Percentiles rank a stretch among this genome's conserved stretches.
Evolutionary conservation across 257 asterid species (phyloP).

Genomic region (Solanum etuberosum): DNA sequence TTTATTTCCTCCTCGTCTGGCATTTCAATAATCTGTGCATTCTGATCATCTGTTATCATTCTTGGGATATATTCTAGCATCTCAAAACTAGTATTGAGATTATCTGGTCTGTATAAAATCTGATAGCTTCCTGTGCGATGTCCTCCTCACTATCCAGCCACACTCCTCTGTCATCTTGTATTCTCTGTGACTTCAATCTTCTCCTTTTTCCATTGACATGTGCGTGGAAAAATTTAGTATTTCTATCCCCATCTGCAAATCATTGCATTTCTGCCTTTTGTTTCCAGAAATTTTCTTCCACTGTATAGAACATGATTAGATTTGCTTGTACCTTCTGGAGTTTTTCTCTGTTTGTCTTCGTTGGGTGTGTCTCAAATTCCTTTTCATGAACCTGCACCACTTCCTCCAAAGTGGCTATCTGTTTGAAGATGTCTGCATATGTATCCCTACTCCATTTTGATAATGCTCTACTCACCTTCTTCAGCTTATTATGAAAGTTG

Average conservation of each 20-base stretch:
- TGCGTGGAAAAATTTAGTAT: background rate
- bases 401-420: background rate
- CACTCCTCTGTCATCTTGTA: background rate
- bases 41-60: background rate
- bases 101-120: background rate
- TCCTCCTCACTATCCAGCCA: background rate
- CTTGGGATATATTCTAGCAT: background rate
- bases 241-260: background rate
- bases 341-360: background rate
- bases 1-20: background rate
- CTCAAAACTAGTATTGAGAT: background rate
- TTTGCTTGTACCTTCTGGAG: background rate
- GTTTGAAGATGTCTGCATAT: background rate
- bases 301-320: background rate
- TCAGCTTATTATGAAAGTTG: background rate
- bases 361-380: background rate
- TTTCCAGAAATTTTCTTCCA: background rate
- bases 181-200: background rate
- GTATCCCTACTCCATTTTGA: background rate
- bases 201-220: background rate
- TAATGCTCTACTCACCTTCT: background rate
- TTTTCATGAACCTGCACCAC: background rate
- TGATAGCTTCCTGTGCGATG: background rate
- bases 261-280: background rate
- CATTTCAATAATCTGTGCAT: background rate